These are phyloP conservation scores for Histomonas meleagridis DNA, from an alignment of 208 protist genomes.

Conservation along the genomic window DNA sequence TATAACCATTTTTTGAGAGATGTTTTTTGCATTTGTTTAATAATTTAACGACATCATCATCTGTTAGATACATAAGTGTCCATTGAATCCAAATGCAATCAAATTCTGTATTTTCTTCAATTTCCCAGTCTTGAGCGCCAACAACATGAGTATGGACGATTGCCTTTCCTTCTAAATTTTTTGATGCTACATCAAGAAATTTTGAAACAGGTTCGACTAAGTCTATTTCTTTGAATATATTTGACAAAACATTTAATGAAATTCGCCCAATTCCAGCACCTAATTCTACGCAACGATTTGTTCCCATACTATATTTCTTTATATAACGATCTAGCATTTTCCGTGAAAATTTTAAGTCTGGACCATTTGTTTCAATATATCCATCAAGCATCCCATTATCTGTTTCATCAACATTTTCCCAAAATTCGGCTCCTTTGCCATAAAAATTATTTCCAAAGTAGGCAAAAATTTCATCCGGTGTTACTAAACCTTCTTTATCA, in stretches of 20 bases:
- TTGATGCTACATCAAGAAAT: not conserved
- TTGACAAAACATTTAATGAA: not conserved
- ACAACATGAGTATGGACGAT: too few relatives aligned
- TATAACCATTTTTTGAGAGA: not conserved
- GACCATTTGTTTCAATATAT: not conserved
- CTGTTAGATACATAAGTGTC: conserved; percentile 32
- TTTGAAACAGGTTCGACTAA: not conserved
- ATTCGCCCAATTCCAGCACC: not conserved
- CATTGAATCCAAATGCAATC: not conserved
- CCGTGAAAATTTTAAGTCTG: not conserved
- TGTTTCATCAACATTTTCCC: not conserved
- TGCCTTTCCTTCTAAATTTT: not conserved
- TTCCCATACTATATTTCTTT: not conserved
- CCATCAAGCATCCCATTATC: not conserved
- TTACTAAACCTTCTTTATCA: not conserved
- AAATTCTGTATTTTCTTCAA: not conserved
- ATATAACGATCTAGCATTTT: not conserved
- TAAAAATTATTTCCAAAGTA: not conserved
- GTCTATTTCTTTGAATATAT: not conserved
- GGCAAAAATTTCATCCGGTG: not conserved
- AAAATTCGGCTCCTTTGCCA: not conserved
- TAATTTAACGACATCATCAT: not conserved
- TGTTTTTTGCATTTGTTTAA: not conserved
- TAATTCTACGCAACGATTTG: not conserved
- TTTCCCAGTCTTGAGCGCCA: conserved; percentile 2